Evolutionary conservation across 257 asterid genomes (phyloP), one percentile per base, ranked within the genome.

Genomic region (Linaria vulgaris): DNA sequence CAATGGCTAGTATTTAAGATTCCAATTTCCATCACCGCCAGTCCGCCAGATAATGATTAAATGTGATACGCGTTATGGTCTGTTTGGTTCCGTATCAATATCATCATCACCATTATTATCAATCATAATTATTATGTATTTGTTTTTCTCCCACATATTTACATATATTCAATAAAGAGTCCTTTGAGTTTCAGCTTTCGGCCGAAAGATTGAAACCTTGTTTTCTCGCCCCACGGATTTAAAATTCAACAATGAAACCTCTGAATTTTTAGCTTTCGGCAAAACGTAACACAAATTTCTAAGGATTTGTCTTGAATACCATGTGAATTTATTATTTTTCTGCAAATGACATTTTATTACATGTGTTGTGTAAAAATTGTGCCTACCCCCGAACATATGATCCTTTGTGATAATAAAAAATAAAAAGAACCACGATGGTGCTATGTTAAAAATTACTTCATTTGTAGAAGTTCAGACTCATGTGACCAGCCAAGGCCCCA

Each of bases 251-350:
- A 23, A 44, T 1, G 17, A 15, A 34, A 7, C 5, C 41, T 34
- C 41, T 34, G 16, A 24, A 10, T 5, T 60, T 59, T 4, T 22
- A 31, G 37, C 78, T 68, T 68, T 74, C 71, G 74, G 74, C 60
- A 4, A 34, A 67, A 14, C 24, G 41, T 5, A 43, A 15, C 34
- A 22, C 52, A 55, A 38, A 12, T 3, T 10, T 37, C 21, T 14
- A 20, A n/a, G n/a, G n/a, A n/a, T n/a, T n/a, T n/a, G n/a, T 27
- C 6, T 30, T 41, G 13, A 27, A 13, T 45, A 30, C 17, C 41
- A 20, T 17, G 25, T n/a, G n/a, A 12, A 23, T 30, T 30, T 30
- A 3, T 2, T 30, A 2, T 30, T 30, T 30, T 30, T 30, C 3
- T 3, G n/a, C n/a, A n/a, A n/a, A n/a, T n/a, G n/a, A n/a, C n/a